phyloP scores from a whole-genome alignment of 306 rosid species.

The Rubus parviflorus region DNA sequence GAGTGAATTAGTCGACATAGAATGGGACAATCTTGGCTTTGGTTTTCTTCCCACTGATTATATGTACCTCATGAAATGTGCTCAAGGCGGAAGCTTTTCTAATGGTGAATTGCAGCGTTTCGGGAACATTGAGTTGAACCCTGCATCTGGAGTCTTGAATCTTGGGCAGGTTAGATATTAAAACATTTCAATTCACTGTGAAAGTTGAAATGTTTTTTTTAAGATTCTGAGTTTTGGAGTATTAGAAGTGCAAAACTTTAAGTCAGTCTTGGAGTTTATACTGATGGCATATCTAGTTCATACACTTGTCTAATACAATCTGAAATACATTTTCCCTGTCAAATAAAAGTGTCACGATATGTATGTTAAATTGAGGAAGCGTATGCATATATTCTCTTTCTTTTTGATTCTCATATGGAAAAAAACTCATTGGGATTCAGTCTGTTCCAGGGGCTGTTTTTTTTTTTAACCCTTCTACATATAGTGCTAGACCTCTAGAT shows the following conservation, averaged over 20 bases:
- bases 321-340: background rate
- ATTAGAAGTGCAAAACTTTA: background rate
- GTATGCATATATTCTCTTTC: background rate
- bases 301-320: background rate
- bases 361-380: background rate
- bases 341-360: background rate
- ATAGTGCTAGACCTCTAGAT: background rate
- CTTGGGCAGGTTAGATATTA: slow-evolving; percentile 75
- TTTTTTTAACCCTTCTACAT: background rate
- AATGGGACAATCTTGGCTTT: slow-evolving; percentile 94
- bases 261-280: background rate
- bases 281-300: background rate
- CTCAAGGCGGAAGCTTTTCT: slow-evolving; percentile 58
- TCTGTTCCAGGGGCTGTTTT: background rate
- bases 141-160: slow-evolving; percentile 86
- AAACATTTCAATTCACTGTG: background rate
- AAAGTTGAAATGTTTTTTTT: background rate
- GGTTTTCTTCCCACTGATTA: slow-evolving; percentile 75
- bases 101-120: slow-evolving; percentile 79
- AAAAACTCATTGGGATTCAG: background rate
- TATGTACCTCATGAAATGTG: slow-evolving; percentile 80
- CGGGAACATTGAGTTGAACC: slow-evolving; percentile 88
- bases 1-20: slow-evolving; percentile 58
- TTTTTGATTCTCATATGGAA: background rate
- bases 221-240: background rate